phyloP scores from a whole-genome alignment of 1,139 yeast genomes.

The Taphrina flavorubra region DNA sequence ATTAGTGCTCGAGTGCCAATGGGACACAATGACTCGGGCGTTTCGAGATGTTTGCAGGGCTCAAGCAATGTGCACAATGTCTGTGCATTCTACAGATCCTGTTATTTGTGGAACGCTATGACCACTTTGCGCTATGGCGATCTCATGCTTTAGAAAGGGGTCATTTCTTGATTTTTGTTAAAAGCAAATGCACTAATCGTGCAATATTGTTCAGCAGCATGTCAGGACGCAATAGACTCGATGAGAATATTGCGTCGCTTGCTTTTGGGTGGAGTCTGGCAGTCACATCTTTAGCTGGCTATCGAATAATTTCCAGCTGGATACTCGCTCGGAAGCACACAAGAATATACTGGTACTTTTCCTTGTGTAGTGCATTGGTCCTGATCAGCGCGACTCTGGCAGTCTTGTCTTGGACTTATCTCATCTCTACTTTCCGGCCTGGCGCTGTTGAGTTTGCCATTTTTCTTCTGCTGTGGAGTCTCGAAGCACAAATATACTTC shows the following conservation, averaged over 20 bases:
- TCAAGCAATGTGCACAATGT: neutral
- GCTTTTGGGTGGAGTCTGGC: constrained; percentile 33
- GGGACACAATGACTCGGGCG: too few relatives aligned
- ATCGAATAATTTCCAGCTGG: constrained; percentile 12
- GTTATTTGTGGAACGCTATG: neutral
- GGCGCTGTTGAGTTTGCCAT: constrained; percentile 3
- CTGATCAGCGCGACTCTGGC: constrained; percentile 22
- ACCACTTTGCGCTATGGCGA: neutral
- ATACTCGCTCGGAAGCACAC: neutral
- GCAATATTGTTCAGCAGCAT: neutral
- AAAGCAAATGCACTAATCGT: neutral
- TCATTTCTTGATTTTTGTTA: neutral
- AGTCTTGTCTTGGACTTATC: constrained; percentile 17
- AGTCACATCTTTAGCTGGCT: neutral
- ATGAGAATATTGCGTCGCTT: constrained; percentile 21
- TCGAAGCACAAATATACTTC: constrained; percentile 29
- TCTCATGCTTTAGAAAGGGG: neutral
- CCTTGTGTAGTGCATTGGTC: constrained; percentile 15
- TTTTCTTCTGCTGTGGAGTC: constrained; percentile 21
- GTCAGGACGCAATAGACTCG: constrained; percentile 1
- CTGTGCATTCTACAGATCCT: neutral
- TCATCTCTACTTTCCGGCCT: constrained; percentile 3
- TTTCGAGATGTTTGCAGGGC: neutral
- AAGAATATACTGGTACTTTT: constrained; percentile 11
- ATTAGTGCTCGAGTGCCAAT: too few relatives aligned